Base-by-base conservation (phyloP, 805 yeast species). In the Candida stauntonica region DNA sequence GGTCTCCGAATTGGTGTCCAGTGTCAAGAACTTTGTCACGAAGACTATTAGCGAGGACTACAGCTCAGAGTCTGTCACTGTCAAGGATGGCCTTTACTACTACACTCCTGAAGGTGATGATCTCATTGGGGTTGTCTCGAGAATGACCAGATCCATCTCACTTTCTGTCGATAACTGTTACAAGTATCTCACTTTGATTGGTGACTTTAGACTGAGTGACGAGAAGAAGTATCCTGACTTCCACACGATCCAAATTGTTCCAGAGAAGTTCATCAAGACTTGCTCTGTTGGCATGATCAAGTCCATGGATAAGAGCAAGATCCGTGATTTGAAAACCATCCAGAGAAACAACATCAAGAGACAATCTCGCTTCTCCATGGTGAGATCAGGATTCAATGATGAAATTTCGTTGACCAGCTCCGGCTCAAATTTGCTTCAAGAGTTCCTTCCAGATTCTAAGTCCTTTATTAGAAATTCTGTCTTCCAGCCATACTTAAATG, bases 141-240 rank as follows among this genome's bases (percentile, higher is more conserved):
- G 70, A 45, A 78, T 81, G 78, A 65, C 84, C 17, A 67, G 70
- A 33, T 64, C 77, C 1, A 75, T 79, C 17, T 56, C 74, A 9
- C 51, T 58, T 16, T 73, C 81, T 1, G 66, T 77, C 16, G 51
- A 60, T 1, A 73, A 77, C 8, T 77, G 81, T 38, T 58, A 72
- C 45, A 68, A 64, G 39, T 65, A 79, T 29, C 55, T 81, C 21
- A 67, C 73, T 8, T 54, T 75, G 15, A 72, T 79, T n/a, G 83
- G 83, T n/a, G 85, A 81, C 46, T 80, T 81, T 55, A 72, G 71
- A 50, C 61, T 83, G 32, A 72, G 77, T 17, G 57, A 66, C 2
- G 79, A 76, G 29, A 70, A 87, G 51, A 64, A 75, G 16, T 84
- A 82, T 52, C 81, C 86, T 1, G 83, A 85, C 55, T 82, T 82